A percentile compares a stretch with the other conserved stretches of the same genome.
These are phyloP conservation scores for Conticribra guillardii DNA, from an alignment of 108 stramenopile genomes.

Conservation along the genomic window DNA sequence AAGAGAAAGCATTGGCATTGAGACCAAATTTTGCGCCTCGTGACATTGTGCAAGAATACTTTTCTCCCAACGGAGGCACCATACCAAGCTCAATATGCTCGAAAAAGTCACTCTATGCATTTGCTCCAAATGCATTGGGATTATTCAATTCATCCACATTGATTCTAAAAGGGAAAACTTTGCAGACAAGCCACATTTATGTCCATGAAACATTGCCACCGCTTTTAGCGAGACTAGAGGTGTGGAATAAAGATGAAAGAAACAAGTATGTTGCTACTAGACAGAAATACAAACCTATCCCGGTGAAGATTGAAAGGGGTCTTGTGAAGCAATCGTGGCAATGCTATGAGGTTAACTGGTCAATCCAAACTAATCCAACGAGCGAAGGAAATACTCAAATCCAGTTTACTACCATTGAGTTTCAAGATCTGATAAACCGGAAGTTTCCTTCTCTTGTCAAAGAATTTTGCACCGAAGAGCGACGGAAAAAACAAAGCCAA, in stretches of 20 bases:
- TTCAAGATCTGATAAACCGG: slow-evolving; percentile 46
- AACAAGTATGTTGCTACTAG: slow-evolving; percentile 36
- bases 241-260: slow-evolving; percentile 42
- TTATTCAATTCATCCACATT: slow-evolving; percentile 50
- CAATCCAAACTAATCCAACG: slow-evolving; percentile 49
- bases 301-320: slow-evolving; percentile 49
- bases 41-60: slow-evolving; percentile 54
- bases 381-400: slow-evolving; percentile 20
- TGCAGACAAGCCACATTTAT: slow-evolving; percentile 57
- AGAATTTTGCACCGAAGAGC: slow-evolving; percentile 46
- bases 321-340: slow-evolving; percentile 41
- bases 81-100: slow-evolving; percentile 48
- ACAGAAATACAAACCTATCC: slow-evolving; percentile 53
- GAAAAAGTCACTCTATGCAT: slow-evolving; percentile 14
- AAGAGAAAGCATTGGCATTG: slow-evolving; percentile 61
- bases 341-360: slow-evolving; percentile 69
- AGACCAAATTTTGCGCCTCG: slow-evolving; percentile 57
- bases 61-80: slow-evolving; percentile 69
- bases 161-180: slow-evolving; percentile 64
- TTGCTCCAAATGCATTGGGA: slow-evolving; percentile 38
- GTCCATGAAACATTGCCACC: slow-evolving; percentile 52
- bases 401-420: slow-evolving; percentile 71
- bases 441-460: slow-evolving; percentile 57
- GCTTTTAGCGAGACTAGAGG: slow-evolving; percentile 61
- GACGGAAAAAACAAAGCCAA: slow-evolving; percentile 53